Conservation (phyloP, 495 filamentous ascomycete genomes). For the Penicillium paxilli region DNA sequence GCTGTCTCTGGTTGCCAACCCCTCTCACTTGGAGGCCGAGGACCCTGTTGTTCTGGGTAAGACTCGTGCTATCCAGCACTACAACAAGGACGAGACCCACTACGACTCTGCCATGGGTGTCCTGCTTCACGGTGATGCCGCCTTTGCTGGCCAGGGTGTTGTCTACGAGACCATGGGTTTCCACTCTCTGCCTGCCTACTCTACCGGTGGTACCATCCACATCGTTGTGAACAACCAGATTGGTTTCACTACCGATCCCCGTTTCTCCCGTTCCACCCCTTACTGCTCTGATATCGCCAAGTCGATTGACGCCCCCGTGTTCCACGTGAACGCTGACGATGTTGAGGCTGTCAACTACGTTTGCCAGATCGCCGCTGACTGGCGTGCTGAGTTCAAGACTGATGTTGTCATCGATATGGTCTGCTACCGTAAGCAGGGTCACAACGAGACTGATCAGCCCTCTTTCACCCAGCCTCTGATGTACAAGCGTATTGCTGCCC, state of each 20-base stretch:
- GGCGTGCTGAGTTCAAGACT: conserved; percentile 95
- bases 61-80: conserved; percentile 96
- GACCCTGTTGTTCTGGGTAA: conserved; percentile 97
- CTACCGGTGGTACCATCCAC: conserved; percentile 96
- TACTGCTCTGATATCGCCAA: conserved; percentile 99
- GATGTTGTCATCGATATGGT: conserved; percentile 98
- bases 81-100: conserved; percentile 91
- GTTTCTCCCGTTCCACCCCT: conserved; percentile 92
- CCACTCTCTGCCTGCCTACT: conserved; percentile 91
- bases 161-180: conserved; percentile 99
- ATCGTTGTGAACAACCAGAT: conserved; percentile 99
- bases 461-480: conserved; percentile 99
- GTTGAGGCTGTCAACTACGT: conserved; percentile 98
- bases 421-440: conserved; percentile 97
- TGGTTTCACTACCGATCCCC: conserved; percentile 99
- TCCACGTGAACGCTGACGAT: conserved; percentile 98
- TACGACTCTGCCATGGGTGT: conserved; percentile 93
- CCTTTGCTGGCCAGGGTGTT: conserved; percentile 92
- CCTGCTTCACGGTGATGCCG: conserved; percentile 93
- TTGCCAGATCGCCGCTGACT: conserved; percentile 93
- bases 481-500: conserved; percentile 92
- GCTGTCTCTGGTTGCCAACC: conserved; percentile 96
- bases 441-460: conserved; percentile 99
- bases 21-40: conserved; percentile 97
- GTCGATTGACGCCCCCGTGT: conserved; percentile 95